These are phyloP conservation scores for Vitis amurensis DNA, from an alignment of 164 flowering plant genomes.

Conservation along the genomic window DNA sequence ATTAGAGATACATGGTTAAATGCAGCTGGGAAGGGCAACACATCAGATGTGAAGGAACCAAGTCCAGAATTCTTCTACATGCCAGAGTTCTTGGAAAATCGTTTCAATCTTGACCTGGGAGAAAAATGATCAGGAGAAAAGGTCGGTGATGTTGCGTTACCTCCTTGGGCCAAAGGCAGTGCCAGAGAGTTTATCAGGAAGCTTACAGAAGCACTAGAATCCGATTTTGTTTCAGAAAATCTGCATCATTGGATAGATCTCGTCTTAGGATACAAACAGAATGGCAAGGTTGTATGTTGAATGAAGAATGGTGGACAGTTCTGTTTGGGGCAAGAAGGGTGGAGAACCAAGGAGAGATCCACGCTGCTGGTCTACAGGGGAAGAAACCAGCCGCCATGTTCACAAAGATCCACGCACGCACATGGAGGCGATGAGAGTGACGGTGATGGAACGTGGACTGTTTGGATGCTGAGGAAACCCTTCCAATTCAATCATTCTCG, in stretches of 20 bases:
- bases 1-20: slow-evolving; percentile 90
- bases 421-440: neutral
- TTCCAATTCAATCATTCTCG: neutral
- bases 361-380: too few relatives aligned
- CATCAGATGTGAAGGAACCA: slow-evolving; percentile 97
- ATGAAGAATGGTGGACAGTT: too few relatives aligned
- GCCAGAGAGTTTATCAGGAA: slow-evolving; percentile 86
- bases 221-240: slow-evolving; percentile 94
- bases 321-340: too few relatives aligned
- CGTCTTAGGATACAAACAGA: slow-evolving; percentile 91
- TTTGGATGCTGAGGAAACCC: neutral
- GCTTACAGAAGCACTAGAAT: slow-evolving; percentile 98
- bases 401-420: too few relatives aligned
- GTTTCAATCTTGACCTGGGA: slow-evolving; percentile 86
- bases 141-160: slow-evolving; percentile 92
- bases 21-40: slow-evolving; percentile 99
- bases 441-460: neutral
- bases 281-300: slow-evolving; percentile 73
- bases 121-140: slow-evolving; percentile 99
- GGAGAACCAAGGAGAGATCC: too few relatives aligned
- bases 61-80: slow-evolving; percentile 98
- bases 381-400: too few relatives aligned
- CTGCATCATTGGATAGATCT: slow-evolving; percentile 99
- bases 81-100: slow-evolving; percentile 94
- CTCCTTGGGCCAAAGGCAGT: slow-evolving; percentile 99